These are phyloP conservation scores for Ceratocystis harringtonii DNA, from an alignment of 2,329 filamentous ascomycete species.

Conservation along the genomic window DNA sequence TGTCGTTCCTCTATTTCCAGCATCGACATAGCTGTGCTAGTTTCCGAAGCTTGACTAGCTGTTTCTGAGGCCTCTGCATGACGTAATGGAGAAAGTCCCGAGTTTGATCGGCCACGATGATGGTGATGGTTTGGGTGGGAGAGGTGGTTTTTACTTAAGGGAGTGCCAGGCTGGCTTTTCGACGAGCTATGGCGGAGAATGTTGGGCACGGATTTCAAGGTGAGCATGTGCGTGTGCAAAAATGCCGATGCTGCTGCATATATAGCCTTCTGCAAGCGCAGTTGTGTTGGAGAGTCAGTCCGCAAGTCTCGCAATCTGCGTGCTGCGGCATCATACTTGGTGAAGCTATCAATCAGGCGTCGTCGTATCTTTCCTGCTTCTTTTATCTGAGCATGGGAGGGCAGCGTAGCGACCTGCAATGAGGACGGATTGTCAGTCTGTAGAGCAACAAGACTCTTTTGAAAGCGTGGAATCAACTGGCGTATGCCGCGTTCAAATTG, in stretches of 20 bases:
- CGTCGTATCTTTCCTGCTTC: constrained; percentile 85
- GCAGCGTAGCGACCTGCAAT: constrained; percentile 15
- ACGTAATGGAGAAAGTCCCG: constrained; percentile 28
- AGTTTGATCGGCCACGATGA: not conserved
- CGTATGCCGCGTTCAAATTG: constrained; percentile 83
- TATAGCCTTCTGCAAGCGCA: constrained; percentile 62
- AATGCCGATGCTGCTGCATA: constrained; percentile 72
- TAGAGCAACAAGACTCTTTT: constrained; percentile 56
- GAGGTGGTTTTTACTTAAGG: not conserved
- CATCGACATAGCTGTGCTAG: constrained; percentile 30
- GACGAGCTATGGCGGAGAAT: constrained; percentile 34
- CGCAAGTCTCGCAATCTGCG: constrained; percentile 67
- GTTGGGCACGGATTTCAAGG: constrained; percentile 59
- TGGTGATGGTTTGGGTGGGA: constrained; percentile 8
- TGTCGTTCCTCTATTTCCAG: constrained; percentile 75
- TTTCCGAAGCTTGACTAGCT: constrained; percentile 35
- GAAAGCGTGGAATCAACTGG: constrained; percentile 68
- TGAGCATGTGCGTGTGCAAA: constrained; percentile 79
- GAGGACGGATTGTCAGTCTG: constrained; percentile 20
- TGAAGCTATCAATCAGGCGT: constrained; percentile 73
- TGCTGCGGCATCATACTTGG: constrained; percentile 72
- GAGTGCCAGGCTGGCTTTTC: not conserved
- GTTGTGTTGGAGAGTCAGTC: constrained; percentile 55
- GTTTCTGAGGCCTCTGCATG: constrained; percentile 32
- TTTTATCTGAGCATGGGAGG: constrained; percentile 52